Percentiles rank a stretch among this genome's conserved stretches.
These are phyloP conservation scores for Paramecium octaurelia DNA, from an alignment of 73 alveolate species.

Conservation along the genomic window DNA sequence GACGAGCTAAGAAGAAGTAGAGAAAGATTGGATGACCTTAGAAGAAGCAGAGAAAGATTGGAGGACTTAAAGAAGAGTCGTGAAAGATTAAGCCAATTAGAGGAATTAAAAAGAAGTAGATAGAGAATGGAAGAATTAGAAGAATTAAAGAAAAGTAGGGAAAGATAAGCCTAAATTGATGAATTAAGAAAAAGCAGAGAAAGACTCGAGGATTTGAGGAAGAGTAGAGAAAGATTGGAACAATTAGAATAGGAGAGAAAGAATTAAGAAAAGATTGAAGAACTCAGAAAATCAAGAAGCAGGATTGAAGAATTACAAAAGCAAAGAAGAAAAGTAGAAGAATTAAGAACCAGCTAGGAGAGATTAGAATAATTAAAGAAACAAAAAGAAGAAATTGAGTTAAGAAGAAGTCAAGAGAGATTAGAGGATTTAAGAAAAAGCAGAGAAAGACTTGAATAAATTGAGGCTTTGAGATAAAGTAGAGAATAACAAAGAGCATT, in stretches of 20 bases:
- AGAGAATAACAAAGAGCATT: background rate
- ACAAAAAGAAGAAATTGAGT: background rate
- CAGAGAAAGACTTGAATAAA: constrained; percentile 33
- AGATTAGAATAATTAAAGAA: constrained; percentile 13
- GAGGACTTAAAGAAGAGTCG: background rate
- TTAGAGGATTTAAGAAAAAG: background rate
- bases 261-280: constrained; percentile 35
- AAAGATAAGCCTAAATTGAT: constrained; percentile 13
- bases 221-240: constrained; percentile 44
- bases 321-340: constrained; percentile 22
- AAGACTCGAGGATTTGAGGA: constrained; percentile 28
- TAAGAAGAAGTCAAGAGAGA: constrained; percentile 48
- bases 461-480: background rate
- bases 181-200: constrained; percentile 24
- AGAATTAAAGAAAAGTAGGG: constrained; percentile 22
- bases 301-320: constrained; percentile 36
- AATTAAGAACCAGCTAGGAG: constrained; percentile 30
- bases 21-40: constrained; percentile 44
- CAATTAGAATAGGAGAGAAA: constrained; percentile 41
- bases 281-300: constrained; percentile 34
- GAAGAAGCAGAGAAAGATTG: constrained; percentile 41
- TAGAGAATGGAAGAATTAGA: constrained; percentile 45
- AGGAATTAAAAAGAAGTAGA: constrained; percentile 35
- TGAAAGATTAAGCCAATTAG: constrained; percentile 16
- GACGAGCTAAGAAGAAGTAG: constrained; percentile 40